A percentile compares a stretch with the other conserved stretches of the same genome.
Conservation (phyloP, 2,329 filamentous ascomycete species). For the Ilyonectria sp. region DNA sequence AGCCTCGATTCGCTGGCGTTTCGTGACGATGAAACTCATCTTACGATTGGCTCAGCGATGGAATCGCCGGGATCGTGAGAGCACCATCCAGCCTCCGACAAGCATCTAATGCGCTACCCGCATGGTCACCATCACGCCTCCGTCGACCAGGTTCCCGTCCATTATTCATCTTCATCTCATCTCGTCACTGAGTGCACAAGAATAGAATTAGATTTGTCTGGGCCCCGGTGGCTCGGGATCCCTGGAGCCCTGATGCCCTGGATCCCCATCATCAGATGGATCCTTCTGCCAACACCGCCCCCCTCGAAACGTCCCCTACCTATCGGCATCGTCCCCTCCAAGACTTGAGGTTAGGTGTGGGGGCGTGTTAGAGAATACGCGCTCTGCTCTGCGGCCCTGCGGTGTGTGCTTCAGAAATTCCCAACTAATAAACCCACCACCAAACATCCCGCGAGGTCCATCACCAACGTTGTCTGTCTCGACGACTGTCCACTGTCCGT, state of each 20-base stretch:
- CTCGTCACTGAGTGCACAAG: constrained; percentile 23
- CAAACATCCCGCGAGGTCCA: constrained; percentile 1
- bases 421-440: constrained; percentile 3
- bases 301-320: constrained; percentile 12
- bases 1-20: constrained; percentile 31
- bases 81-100: background rate
- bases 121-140: background rate
- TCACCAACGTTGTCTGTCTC: background rate
- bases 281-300: constrained; percentile 24
- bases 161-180: constrained; percentile 26
- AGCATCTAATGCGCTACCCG: background rate
- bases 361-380: constrained; percentile 24
- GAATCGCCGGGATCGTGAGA: background rate
- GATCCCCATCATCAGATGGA: constrained; percentile 16
- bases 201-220: constrained; percentile 23
- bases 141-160: background rate
- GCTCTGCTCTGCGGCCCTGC: constrained; percentile 3
- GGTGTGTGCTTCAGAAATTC: constrained; percentile 7
- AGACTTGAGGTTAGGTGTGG: constrained; percentile 20
- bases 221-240: constrained; percentile 1
- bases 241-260: background rate
- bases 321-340: constrained; percentile 30
- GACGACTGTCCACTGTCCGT: background rate
- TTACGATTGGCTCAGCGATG: constrained; percentile 7
- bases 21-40: constrained; percentile 26